Conservation (phyloP, 345 rosid genomes). For the Cardiospermum halicacabum region DNA sequence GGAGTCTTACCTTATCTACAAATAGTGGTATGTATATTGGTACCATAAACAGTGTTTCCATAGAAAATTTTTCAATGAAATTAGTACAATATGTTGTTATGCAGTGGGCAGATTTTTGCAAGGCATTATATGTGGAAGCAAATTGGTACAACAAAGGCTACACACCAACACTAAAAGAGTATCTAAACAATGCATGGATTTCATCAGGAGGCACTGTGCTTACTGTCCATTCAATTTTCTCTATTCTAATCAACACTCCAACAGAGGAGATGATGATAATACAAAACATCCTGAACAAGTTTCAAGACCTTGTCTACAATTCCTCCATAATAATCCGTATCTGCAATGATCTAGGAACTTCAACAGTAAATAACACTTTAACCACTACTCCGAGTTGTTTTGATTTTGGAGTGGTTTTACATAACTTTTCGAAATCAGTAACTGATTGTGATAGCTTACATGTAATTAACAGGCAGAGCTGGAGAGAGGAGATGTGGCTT, state of each 20-base stretch:
- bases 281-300: neutral
- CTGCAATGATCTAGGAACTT: slow-evolving; percentile 47
- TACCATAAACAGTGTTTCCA: neutral
- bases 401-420: too few species aligned
- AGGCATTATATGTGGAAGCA: slow-evolving; percentile 43
- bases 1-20: slow-evolving; percentile 23
- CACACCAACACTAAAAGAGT: slow-evolving; percentile 37
- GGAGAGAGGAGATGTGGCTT: slow-evolving; percentile 54
- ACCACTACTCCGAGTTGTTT: too few species aligned
- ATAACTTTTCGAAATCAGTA: too few species aligned
- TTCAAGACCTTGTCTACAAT: slow-evolving; percentile 28
- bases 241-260: slow-evolving; percentile 8
- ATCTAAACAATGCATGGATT: slow-evolving; percentile 37
- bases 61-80: too few species aligned
- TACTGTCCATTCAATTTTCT: slow-evolving; percentile 25
- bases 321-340: slow-evolving; percentile 38
- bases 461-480: slow-evolving; percentile 31
- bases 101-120: slow-evolving; percentile 55
- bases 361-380: too few species aligned
- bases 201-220: slow-evolving; percentile 39
- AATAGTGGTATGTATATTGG: slow-evolving; percentile 29
- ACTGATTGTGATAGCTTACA: too few species aligned
- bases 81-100: neutral
- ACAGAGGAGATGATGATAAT: slow-evolving; percentile 8
- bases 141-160: slow-evolving; percentile 35